Evolutionary conservation across 2,329 filamentous ascomycete species (phyloP).

Genomic region (Neopestalotiopsis sp.): DNA sequence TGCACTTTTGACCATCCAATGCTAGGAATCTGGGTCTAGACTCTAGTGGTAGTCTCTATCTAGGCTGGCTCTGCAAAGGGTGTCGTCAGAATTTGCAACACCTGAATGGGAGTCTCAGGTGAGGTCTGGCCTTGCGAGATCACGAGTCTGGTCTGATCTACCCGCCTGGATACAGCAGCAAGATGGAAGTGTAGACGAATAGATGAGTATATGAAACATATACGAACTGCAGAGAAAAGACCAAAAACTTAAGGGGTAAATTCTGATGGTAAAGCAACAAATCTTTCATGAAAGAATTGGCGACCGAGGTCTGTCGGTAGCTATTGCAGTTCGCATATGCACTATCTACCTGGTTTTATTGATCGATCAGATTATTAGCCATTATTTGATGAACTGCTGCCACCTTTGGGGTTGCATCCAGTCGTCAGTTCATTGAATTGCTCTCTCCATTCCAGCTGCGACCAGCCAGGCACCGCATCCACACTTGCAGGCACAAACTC

Average conservation of each 20-base stretch:
- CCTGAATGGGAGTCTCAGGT: conserved; percentile 2
- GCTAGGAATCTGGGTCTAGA: not conserved
- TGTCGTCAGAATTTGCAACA: conserved; percentile 1
- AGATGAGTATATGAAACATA: conserved; percentile 3
- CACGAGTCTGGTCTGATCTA: not conserved
- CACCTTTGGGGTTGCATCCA: conserved; percentile 7
- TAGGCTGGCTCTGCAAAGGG: not conserved
- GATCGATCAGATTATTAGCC: not conserved
- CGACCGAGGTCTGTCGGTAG: not conserved
- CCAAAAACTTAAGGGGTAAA: not conserved
- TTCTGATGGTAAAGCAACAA: not conserved
- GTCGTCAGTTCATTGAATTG: conserved; percentile 12
- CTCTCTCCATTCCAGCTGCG: conserved; percentile 7
- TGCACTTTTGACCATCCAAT: conserved; percentile 1
- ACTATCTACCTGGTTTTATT: not conserved
- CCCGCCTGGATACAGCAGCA: not conserved
- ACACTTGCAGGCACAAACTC: not conserved
- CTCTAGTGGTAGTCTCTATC: not conserved
- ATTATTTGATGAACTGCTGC: not conserved
- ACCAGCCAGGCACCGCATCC: not conserved
- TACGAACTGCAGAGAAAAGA: not conserved
- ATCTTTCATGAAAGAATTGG: not conserved
- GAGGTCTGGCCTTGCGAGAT: not conserved
- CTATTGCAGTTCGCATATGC: not conserved
- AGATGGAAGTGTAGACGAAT: not conserved